Conservation (phyloP, 495 filamentous ascomycete species). For the Podospora bellae-mahoneyi region DNA sequence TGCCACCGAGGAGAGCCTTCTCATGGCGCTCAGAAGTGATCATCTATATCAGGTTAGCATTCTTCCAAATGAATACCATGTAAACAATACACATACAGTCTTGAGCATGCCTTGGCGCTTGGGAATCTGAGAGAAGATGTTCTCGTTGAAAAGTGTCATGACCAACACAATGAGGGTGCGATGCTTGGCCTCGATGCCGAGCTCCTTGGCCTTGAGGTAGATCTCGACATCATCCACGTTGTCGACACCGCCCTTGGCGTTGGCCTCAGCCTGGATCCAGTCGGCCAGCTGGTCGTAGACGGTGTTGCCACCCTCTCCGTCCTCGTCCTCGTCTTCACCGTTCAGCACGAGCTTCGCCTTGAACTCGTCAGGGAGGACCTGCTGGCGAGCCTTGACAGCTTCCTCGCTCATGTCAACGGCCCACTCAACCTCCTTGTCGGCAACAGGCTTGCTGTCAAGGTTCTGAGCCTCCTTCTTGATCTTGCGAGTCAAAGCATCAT, state of each 20-base stretch:
- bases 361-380: conserved; percentile 84
- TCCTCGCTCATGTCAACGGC: conserved; percentile 91
- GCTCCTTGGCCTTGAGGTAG: conserved; percentile 92
- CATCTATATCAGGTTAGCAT: conserved; percentile 54
- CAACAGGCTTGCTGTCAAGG: conserved; percentile 54
- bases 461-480: conserved; percentile 80
- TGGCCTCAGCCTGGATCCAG: conserved; percentile 80
- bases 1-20: conserved; percentile 95
- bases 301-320: conserved; percentile 72
- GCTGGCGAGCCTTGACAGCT: conserved; percentile 89
- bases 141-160: conserved; percentile 89
- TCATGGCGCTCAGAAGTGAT: conserved; percentile 87
- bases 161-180: conserved; percentile 88
- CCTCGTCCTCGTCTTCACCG: conserved; percentile 81
- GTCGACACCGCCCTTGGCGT: conserved; percentile 64
- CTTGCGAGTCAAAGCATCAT: conserved; percentile 86
- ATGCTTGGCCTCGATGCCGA: conserved; percentile 93
- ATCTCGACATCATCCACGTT: conserved; percentile 83
- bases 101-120: conserved; percentile 80
- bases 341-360: conserved; percentile 84
- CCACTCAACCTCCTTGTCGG: conserved; percentile 85
- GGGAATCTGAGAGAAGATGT: conserved; percentile 76
- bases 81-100: conserved; percentile 53
- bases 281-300: conserved; percentile 88
- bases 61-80: not conserved